Evolutionary conservation across 192 early-diverging fungal genomes (phyloP), one percentile per base, ranked within the genome.

Genomic region (Linnemannia schmuckeri): DNA sequence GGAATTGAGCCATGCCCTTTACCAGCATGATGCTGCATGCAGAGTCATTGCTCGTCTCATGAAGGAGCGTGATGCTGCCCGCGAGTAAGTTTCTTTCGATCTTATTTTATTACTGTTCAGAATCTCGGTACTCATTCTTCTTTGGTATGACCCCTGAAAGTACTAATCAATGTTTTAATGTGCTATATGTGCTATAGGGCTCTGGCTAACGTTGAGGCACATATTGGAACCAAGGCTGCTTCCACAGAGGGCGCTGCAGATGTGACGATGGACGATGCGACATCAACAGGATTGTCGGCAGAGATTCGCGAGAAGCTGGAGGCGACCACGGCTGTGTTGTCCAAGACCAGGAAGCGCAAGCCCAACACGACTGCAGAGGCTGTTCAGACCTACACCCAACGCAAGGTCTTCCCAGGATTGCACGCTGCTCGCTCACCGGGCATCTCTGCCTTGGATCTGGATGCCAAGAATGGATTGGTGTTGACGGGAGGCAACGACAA

Each of bases 1-100:
- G 89, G 98, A 99, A 88, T 92, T 99, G 54, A 94, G 96, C 46
- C 96, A 97, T 88, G 97, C 98, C 1, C 89, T 99, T 68, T 99
- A 98, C 88, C 96, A 98, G 88, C 95, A 98, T 80, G 98, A 99
- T 88, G 98, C 98, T 35, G 96, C 97, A 3, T 96, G 97, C 76
- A 88, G 98, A 74, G 98, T 99, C 6, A 96, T 99, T 89, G 98
- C 97, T 5, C 91, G 98, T 40, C 89, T 99, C 38, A 90, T 96
- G 81, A 95, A 94, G 83, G 98, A 99, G 85, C 92, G 97, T 44
- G 97, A 99, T 88, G 93, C 96, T 75, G 97, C 97, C 54, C 91
- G 98, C 54, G 92, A 93, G 91, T 92, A 89, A 83, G 88, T 86
- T 40, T 57, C 38, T 30, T 2, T 30, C 6, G 27, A 4, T 4